Evolutionary conservation across 202 grass and related monocot genomes (phyloP), one percentile per base, ranked within the genome.

Genomic region (Cymbopogon flexuosus): DNA sequence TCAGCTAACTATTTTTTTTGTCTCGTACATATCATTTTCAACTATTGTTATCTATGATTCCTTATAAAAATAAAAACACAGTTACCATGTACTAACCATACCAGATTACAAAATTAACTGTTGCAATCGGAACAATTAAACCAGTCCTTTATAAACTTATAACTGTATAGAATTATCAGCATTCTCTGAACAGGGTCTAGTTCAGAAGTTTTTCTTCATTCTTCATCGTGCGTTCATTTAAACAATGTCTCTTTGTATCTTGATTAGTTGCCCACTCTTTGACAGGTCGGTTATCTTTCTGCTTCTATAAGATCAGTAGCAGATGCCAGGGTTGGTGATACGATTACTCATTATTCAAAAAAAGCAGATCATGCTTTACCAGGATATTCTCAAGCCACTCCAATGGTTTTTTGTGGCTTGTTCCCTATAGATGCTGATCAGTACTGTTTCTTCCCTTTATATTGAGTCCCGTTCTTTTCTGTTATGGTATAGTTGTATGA

Each of bases 371-470:
- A 9, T 13, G 91, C 92, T 72, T 89, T 97, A 67, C 90, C 92
- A 52, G 95, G 95, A 92, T 97, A 97, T 84, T 89, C 88, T 65
- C 81, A 97, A 89, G 89, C 90, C 71, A 94, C 92, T 68, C 92
- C 95, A 39, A 94, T 97, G 95, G 95, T 97, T 84, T 97, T 97
- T 68, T 97, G 88, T 29, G 95, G 95, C 86, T 83, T 97, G 65
- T 97, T 97, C 83, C 95, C 95, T 39, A 87, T 97, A 76, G 95
- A 97, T 79, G 91, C 89, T 45, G 95, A 97, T 71, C 95, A 94
- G 95, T 97, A 90, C 83, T 82, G 72, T 77, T 58, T 84, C 85
- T 81, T 86, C 52, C 70, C 18, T 65, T 71, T 62, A 91, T 58
- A 62, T 72, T 72, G 9, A 72, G 51, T 72, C 24, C 45, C 7